These are phyloP conservation scores for Tolypocladium amazonense DNA, from an alignment of 2,329 filamentous ascomycete species.

Conservation along the genomic window DNA sequence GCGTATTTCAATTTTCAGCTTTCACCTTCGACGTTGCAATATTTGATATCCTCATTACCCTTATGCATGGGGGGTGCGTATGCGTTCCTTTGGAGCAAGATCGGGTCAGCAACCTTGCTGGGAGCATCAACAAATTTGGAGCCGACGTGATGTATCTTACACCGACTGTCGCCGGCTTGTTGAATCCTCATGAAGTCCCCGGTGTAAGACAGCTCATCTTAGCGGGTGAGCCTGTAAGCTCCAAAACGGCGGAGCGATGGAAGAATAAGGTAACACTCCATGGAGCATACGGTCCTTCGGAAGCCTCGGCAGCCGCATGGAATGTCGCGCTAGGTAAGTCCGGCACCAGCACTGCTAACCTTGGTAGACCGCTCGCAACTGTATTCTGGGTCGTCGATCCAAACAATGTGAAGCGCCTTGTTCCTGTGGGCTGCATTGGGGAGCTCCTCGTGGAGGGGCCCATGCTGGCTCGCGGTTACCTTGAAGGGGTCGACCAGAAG, in stretches of 20 bases:
- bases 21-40: constrained; percentile 10
- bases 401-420: constrained; percentile 10
- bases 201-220: constrained; percentile 1
- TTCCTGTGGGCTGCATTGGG: constrained; percentile 17
- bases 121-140: constrained; percentile 3
- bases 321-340: background rate
- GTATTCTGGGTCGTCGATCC: constrained; percentile 18
- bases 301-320: background rate
- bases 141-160: constrained; percentile 3
- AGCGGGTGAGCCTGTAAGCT: constrained; percentile 1
- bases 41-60: constrained; percentile 8
- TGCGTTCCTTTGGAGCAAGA: constrained; percentile 10
- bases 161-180: constrained; percentile 5
- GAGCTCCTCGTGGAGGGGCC: constrained; percentile 28
- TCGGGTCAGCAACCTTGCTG: constrained; percentile 6
- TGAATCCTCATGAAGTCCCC: background rate
- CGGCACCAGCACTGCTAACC: background rate
- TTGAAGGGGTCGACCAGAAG: constrained; percentile 33
- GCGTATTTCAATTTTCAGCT: constrained; percentile 9
- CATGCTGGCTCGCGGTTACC: constrained; percentile 36
- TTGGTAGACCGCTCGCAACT: background rate
- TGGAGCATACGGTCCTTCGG: constrained; percentile 1
- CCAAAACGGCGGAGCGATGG: background rate
- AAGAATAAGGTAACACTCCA: background rate
- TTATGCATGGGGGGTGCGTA: constrained; percentile 8